Evolutionary conservation across 768 basidiomycete genomes (phyloP), one percentile per base, ranked within the genome.

Genomic region (Cyclocybe aegerita): DNA sequence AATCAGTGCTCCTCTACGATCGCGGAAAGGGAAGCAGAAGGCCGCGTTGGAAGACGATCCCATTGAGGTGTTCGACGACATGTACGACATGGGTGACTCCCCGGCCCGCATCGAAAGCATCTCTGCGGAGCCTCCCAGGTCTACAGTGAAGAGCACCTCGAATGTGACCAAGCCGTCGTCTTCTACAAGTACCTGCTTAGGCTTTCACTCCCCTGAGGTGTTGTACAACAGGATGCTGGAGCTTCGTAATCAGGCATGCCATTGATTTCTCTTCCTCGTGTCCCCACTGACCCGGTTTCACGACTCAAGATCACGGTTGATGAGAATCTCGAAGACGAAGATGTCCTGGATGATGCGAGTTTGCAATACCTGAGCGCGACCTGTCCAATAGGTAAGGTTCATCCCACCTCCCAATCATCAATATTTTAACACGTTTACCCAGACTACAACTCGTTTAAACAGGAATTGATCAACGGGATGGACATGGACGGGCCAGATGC

Each of bases 371-470:
- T 80, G 6, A 75, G 75, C 49, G 54, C 59, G 4, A 66, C 64
- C 9, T 67, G 72, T 45, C 79, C 79, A 1, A 56, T 61, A 59
- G 80, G 80, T 76, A 48, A 43, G 52, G 29, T 34, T 44, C 12
- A 9, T 17, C 33, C n/a, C 33, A 9, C 2, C 39, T 41, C 4
- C 15, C 14, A 37, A 30, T n/a, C 15, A 39, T 53, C 40, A 8
- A n/a, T 16, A 33, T 29, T 12, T 4, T 34, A 46, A 47, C 44
- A 46, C 9, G 23, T 37, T 17, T 33, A 12, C 17, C 12, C 42
- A 72, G 76, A 77, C 54, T 72, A 70, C 43, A 53, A 65, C 14
- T 53, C 66, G 7, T 75, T 77, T 55, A 66, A 63, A 37, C 49
- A 60, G 14, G 56, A 56, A 43, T 70, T 92, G 37, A 60, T 57